Conservation (phyloP, 306 rosid genomes). For the Coriaria nepalensis region DNA sequence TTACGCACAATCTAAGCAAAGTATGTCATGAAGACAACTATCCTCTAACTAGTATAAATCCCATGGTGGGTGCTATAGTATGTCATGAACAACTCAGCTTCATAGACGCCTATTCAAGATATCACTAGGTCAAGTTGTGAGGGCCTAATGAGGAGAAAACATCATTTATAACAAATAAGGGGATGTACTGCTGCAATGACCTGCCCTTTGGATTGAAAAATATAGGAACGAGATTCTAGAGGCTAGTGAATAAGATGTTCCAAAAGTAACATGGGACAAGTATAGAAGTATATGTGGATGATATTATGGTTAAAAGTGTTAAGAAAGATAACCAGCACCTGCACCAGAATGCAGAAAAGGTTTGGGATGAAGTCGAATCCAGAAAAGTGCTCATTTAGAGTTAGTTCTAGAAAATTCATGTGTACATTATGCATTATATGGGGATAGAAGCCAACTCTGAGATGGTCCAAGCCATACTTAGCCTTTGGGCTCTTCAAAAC, state of each 20-base stretch:
- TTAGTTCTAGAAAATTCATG: not conserved
- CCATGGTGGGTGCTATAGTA: not conserved
- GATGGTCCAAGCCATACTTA: too few relatives aligned
- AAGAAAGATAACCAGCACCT: not conserved
- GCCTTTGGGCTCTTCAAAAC: too few relatives aligned
- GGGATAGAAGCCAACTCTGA: not conserved
- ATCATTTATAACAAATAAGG: not conserved
- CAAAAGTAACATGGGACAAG: not conserved
- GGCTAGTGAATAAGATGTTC: not conserved
- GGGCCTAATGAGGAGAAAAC: not conserved
- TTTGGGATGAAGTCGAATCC: not conserved
- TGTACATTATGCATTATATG: not conserved
- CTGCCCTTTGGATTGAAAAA: not conserved
- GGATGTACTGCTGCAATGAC: not conserved
- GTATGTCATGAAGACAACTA: not conserved
- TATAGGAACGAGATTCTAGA: not conserved
- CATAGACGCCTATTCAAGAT: not conserved
- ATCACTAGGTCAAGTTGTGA: not conserved
- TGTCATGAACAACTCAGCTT: not conserved
- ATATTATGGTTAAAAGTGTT: not conserved
- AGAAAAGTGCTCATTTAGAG: not conserved
- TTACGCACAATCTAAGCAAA: not conserved
- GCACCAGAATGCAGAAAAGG: not conserved
- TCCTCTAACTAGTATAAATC: not conserved
- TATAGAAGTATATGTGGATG: not conserved